Base-by-base conservation (phyloP, 441 rosid genomes). In the Brassica hybrid region DNA sequence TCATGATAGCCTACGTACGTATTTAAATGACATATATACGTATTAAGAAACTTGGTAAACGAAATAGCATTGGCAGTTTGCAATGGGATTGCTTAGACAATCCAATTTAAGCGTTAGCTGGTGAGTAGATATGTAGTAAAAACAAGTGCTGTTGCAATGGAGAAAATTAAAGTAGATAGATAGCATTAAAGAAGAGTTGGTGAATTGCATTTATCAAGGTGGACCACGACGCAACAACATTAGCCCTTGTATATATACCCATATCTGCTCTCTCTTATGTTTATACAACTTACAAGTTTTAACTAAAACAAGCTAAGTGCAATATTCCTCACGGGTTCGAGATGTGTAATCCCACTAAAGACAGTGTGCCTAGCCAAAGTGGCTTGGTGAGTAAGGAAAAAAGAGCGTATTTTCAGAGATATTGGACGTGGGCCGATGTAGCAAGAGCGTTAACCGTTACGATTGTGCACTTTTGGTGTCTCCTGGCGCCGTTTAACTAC, bases 391-490 rank as follows among this genome's bases (percentile, higher is more conserved):
- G 5, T 8, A 72, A 72, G 25, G 11, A 34, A 52, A 48, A 66
- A 2, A 77, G 68, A 5, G 13, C 68, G 5, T 45, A 7, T 78
- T 71, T 75, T 69, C 83, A 78, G 13, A 88, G 97, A 83, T 80
- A 84, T 13, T 92, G 95, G 96, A 87, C 76, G 13, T 18, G 76
- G 6, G 16, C 75, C 76, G 98, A 92, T 76, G 66, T 86, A 8
- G 65, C 79, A 45, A 84, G 87, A 23, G 88, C 81, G 7, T 82
- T 77, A 25, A 80, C 82, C 7, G 83, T 91, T 74, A 12, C 74
- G 61, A 71, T 83, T 5, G 78, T 65, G 0, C 69, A 65, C 56
- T 41, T 19, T 3, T 41, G 1, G 69, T 65, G 69, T 65, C 56
- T 65, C 32, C 2, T 65, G 30, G 69, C 69, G 12, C 69, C 69